Percentiles rank a stretch among this genome's conserved stretches.
phyloP scores from a whole-genome alignment of 768 basidiomycete species.

The Russula sp. region DNA sequence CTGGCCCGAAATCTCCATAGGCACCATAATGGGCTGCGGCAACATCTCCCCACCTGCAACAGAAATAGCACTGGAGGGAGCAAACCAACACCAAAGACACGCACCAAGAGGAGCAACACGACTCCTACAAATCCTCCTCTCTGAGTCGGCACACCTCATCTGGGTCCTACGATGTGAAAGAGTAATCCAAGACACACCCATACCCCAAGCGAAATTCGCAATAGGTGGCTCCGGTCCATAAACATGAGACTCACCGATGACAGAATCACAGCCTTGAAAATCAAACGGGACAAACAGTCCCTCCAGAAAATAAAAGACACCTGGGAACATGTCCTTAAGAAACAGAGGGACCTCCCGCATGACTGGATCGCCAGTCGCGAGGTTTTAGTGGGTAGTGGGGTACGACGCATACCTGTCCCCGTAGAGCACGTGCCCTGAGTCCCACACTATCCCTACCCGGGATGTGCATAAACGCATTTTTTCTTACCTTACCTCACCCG shows the following conservation, averaged over 20 bases:
- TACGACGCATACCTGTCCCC: neutral
- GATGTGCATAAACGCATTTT: neutral
- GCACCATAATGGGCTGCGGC: slow-evolving; percentile 15
- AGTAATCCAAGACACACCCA: neutral
- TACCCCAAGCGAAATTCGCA: neutral
- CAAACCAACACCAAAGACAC: no score
- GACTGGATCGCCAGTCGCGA: neutral
- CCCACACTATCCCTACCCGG: neutral
- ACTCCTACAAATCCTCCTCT: slow-evolving; percentile 19
- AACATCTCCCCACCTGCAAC: neutral
- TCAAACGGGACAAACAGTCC: neutral
- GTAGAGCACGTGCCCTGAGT: neutral
- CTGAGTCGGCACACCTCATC: slow-evolving; percentile 19
- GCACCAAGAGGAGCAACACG: slow-evolving; percentile 8
- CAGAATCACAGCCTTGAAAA: neutral
- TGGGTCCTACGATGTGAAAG: slow-evolving; percentile 29
- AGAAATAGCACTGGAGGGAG: no score
- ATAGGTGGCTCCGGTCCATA: neutral
- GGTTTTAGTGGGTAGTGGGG: slow-evolving; percentile 5
- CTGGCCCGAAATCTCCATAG: neutral
- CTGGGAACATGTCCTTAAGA: neutral
- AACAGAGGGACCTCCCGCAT: neutral
- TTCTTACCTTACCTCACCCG: neutral
- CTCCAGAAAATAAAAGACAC: neutral
- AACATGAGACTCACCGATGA: neutral